These are phyloP conservation scores for Salisapilia sapeloensis DNA, from an alignment of 352 stramenopile genomes.

Conservation along the genomic window DNA sequence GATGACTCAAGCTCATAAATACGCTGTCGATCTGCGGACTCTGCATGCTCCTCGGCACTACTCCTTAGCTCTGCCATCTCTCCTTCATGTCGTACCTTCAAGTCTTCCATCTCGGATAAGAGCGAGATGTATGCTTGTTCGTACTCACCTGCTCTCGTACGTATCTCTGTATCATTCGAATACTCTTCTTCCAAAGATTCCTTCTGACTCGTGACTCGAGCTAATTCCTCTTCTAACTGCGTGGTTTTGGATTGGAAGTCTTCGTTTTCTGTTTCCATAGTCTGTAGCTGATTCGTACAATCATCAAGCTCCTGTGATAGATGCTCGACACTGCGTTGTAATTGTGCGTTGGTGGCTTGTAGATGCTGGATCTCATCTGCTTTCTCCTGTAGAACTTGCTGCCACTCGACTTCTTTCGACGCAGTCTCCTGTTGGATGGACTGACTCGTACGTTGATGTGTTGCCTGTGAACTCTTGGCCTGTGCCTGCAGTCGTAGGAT, in stretches of 20 bases:
- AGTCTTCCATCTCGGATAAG: slow-evolving; percentile 25
- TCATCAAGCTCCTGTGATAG: slow-evolving; percentile 32
- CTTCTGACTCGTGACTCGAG: no score
- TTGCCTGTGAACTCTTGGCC: slow-evolving; percentile 5
- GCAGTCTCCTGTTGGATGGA: slow-evolving; percentile 13
- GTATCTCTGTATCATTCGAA: slow-evolving; percentile 16
- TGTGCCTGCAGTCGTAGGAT: slow-evolving; percentile 12
- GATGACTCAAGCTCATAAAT: slow-evolving; percentile 48
- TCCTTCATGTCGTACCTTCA: slow-evolving; percentile 21
- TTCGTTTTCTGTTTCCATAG: no score
- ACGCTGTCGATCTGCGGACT: slow-evolving; percentile 28
- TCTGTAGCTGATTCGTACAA: no score
- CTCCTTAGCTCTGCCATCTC: slow-evolving; percentile 29
- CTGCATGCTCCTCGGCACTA: slow-evolving; percentile 22
- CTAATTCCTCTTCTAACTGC: no score
- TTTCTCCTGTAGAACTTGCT: slow-evolving; percentile 8
- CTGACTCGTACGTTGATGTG: no score
- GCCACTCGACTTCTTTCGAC: slow-evolving; percentile 11
- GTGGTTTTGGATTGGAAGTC: no score
- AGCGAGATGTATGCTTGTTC: slow-evolving; percentile 49
- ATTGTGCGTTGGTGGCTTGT: slow-evolving; percentile 10
- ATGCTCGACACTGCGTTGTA: slow-evolving; percentile 14
- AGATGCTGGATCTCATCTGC: slow-evolving; percentile 9
- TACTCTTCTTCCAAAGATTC: no score
- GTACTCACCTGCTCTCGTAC: slow-evolving; percentile 30